A percentile compares a stretch with the other conserved stretches of the same genome.
phyloP scores from a whole-genome alignment of 352 stramenopile species.

The Albugo laibachii region DNA sequence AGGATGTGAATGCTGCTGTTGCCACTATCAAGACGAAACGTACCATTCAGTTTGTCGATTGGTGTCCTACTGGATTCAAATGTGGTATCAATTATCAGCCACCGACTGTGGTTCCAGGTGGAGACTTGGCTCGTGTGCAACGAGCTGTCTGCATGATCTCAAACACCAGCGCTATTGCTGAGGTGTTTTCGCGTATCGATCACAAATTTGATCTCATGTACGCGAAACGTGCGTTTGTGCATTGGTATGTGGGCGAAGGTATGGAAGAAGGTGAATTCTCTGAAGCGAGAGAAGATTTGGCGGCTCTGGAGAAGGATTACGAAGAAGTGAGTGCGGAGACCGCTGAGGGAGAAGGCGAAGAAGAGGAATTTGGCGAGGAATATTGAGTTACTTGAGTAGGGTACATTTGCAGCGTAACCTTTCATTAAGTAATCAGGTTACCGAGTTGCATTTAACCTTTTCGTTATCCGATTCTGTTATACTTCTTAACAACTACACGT shows the following conservation, averaged over 20 bases:
- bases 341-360: constrained; percentile 87
- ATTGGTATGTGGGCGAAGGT: constrained; percentile 99
- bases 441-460: no score
- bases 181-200: constrained; percentile 95
- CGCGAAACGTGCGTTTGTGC: constrained; percentile 97
- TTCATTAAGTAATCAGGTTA: no score
- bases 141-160: constrained; percentile 98
- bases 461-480: no score
- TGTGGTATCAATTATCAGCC: constrained; percentile 98
- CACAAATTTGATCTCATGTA: constrained; percentile 99
- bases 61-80: constrained; percentile 98
- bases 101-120: constrained; percentile 89
- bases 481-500: no score
- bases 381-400: constrained; percentile 32
- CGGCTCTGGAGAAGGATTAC: constrained; percentile 98
- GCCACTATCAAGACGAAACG: constrained; percentile 99
- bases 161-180: constrained; percentile 97
- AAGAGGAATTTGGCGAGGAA: constrained; percentile 81
- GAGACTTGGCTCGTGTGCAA: constrained; percentile 94
- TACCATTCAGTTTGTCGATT: constrained; percentile 99
- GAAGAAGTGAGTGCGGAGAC: constrained; percentile 98
- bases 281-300: constrained; percentile 96
- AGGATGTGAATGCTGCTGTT: constrained; percentile 92
- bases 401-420: not conserved
- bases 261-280: constrained; percentile 99